Percentiles rank a stretch among this genome's conserved stretches.
Conservation (phyloP, 108 stramenopile species). For the Nitzschia sp. region DNA sequence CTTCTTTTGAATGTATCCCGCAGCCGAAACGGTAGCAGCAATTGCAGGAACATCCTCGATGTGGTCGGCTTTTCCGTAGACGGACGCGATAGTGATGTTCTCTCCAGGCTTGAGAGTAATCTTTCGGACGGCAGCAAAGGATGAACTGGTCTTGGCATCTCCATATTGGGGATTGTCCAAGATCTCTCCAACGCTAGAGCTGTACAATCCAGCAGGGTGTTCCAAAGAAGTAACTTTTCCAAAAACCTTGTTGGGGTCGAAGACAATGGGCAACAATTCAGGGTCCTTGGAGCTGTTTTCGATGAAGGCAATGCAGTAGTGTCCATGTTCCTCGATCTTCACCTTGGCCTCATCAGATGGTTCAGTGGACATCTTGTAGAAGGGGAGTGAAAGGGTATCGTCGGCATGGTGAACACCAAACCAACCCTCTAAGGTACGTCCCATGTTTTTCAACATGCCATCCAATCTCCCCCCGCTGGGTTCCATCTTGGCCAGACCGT, state of each 20-base stretch:
- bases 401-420: conserved; percentile 93
- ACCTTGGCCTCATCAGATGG: conserved; percentile 87
- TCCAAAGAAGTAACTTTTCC: conserved; percentile 79
- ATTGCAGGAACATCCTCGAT: conserved; percentile 71
- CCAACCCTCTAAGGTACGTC: conserved; percentile 96
- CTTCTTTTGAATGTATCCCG: conserved; percentile 73
- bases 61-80: conserved; percentile 84
- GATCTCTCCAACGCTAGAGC: conserved; percentile 65
- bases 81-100: conserved; percentile 73
- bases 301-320: conserved; percentile 89
- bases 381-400: conserved; percentile 81
- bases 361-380: conserved; percentile 90
- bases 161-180: conserved; percentile 80
- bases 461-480: conserved; percentile 83
- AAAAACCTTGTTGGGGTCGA: conserved; percentile 90
- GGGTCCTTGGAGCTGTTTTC: conserved; percentile 50
- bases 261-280: conserved; percentile 85
- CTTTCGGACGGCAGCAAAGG: conserved; percentile 82
- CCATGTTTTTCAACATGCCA: conserved; percentile 87
- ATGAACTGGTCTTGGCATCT: conserved; percentile 90
- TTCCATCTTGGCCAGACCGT: conserved; percentile 90
- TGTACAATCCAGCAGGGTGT: conserved; percentile 57
- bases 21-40: conserved; percentile 57
- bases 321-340: conserved; percentile 83
- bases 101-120: conserved; percentile 75